Base-by-base conservation (phyloP, 2,329 filamentous ascomycete species). In the Pestalotiopsis sp. region DNA sequence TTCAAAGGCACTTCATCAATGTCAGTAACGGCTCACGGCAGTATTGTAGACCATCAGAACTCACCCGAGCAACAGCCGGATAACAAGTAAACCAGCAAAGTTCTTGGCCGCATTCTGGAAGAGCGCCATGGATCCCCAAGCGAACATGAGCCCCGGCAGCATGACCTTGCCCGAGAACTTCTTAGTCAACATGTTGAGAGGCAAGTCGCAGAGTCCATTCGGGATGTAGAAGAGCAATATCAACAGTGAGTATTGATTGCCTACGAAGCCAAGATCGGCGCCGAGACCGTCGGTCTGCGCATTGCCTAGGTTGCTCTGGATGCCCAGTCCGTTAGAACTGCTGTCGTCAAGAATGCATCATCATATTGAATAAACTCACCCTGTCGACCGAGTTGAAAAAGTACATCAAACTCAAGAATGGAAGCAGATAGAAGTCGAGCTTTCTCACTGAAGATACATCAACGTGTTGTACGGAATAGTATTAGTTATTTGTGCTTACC, bases 221-320 rank as follows among this genome's bases (percentile, higher is more conserved):
- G 84, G 84, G 2, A 86, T 79, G 67, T 86, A 85, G 69, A 86
- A 86, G 0, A 86, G 74, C 3, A 85, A 71, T 4, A 86, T 80
- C 4, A 83, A 70, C n/a, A 83, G 71, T 0, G 79, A 82, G 67
- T 82, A 84, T 56, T 81, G 73, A 55, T 83, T 77, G 11, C 80
- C 81, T 0, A 72, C 79, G 68, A 81, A 84, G 66, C 70, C 76
- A 62, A 79, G 75, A 61, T 85, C 84, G 3, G 68, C 68, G n/a
- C 68, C 70, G 4, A 73, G 59, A 4, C 82, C 83, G 66, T 85
- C 82, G 0, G 84, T 86, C 68, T 86, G 84, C 0, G 85, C 82
- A 64, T 84, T 85, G 30, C 81, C 81, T 2, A 86, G 74, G 66
- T 86, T 86, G 48, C 64, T 66, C 64, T 66, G 52, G 1, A 40